Conservation (phyloP, 306 rosid species). For the Gillenia trifoliata region DNA sequence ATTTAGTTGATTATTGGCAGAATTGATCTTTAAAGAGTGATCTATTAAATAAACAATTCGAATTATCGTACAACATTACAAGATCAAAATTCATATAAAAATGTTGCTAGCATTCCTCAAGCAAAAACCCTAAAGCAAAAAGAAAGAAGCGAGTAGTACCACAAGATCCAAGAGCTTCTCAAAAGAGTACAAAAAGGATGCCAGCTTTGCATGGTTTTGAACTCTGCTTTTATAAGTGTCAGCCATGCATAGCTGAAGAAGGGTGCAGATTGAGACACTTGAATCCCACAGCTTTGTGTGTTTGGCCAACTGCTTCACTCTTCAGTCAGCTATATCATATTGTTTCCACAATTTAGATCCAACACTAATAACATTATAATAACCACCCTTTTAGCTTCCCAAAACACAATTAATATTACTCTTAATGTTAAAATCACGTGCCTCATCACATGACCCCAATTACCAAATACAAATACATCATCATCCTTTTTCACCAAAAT, state of each 20-base stretch:
- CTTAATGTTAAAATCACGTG: slow-evolving; percentile 46
- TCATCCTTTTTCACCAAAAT: slow-evolving; percentile 22
- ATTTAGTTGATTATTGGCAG: too few relatives aligned
- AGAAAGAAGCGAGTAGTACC: not conserved
- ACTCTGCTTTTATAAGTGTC: not conserved
- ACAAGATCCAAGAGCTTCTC: slow-evolving; percentile 13
- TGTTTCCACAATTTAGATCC: not conserved
- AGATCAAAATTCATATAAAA: too few relatives aligned
- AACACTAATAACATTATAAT: slow-evolving; percentile 16
- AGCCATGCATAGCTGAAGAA: not conserved
- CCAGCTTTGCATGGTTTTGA: slow-evolving; percentile 3
- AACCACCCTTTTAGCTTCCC: slow-evolving; percentile 24
- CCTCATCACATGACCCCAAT: slow-evolving; percentile 43
- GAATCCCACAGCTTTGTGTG: not conserved
- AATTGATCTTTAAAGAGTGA: too few relatives aligned
- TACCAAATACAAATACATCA: not conserved
- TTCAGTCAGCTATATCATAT: slow-evolving; percentile 8
- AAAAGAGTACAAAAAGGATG: not conserved
- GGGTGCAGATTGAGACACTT: not conserved
- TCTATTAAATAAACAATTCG: too few relatives aligned
- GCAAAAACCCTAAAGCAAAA: too few relatives aligned
- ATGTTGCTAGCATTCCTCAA: too few relatives aligned
- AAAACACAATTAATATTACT: slow-evolving; percentile 11
- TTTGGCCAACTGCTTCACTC: not conserved
- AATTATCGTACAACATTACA: too few relatives aligned